A percentile compares a stretch with the other conserved stretches of the same genome.
phyloP scores from a whole-genome alignment of 805 yeast species.

The Lachancea mirantina region DNA sequence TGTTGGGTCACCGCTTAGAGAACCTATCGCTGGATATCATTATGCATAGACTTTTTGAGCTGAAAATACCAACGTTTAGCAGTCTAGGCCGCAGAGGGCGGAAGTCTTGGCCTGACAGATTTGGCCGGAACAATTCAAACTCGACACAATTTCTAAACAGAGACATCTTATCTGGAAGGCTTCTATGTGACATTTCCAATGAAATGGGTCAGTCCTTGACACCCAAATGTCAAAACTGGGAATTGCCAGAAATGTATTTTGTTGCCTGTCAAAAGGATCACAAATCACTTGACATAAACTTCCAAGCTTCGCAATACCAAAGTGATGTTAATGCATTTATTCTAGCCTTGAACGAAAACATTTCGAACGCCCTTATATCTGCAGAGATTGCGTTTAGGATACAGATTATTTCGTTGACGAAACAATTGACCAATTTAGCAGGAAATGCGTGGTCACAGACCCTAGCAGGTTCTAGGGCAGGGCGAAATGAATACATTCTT shows the following conservation, averaged over 20 bases:
- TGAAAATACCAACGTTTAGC: slow-evolving; percentile 70
- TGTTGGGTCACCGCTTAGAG: slow-evolving; percentile 83
- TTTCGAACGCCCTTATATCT: slow-evolving; percentile 56
- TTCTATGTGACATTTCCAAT: slow-evolving; percentile 87
- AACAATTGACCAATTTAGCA: slow-evolving; percentile 85
- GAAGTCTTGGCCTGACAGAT: slow-evolving; percentile 69
- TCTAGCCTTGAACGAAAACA: slow-evolving; percentile 65
- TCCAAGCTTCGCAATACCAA: slow-evolving; percentile 55
- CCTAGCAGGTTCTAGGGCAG: slow-evolving; percentile 89
- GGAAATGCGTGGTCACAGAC: slow-evolving; percentile 98
- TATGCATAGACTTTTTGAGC: slow-evolving; percentile 71
- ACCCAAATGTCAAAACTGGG: slow-evolving; percentile 91
- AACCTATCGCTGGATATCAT: slow-evolving; percentile 70
- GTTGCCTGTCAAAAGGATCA: slow-evolving; percentile 63
- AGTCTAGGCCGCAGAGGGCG: slow-evolving; percentile 76
- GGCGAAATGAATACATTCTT: slow-evolving; percentile 87
- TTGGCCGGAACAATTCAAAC: slow-evolving; percentile 47
- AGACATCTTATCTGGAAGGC: slow-evolving; percentile 75
- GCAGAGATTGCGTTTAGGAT: slow-evolving; percentile 74
- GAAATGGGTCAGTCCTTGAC: slow-evolving; percentile 93
- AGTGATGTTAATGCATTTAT: slow-evolving; percentile 62
- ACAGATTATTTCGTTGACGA: slow-evolving; percentile 82
- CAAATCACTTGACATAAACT: slow-evolving; percentile 62
- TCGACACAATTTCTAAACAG: slow-evolving; percentile 51
- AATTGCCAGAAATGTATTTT: slow-evolving; percentile 81